Conservation (phyloP, 441 rosid species). For the Eruca vesicaria region DNA sequence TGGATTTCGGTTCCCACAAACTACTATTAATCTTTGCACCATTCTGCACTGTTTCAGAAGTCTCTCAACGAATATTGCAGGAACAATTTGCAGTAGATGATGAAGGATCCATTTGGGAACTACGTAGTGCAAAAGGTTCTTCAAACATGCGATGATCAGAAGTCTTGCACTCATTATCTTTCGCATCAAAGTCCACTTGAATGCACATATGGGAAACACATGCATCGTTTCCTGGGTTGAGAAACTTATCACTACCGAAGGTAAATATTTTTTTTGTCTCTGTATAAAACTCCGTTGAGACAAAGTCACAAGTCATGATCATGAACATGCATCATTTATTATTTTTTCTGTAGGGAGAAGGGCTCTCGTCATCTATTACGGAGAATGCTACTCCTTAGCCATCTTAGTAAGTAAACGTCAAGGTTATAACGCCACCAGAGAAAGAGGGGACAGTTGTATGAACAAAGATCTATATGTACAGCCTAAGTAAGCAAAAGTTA, state of each 20-base stretch:
- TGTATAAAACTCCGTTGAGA: background rate
- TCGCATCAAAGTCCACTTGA: conserved; percentile 81
- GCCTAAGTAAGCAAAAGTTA: too few relatives aligned
- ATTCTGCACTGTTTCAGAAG: background rate
- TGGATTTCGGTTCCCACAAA: too few relatives aligned
- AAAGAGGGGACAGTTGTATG: too few relatives aligned
- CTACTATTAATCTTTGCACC: too few relatives aligned
- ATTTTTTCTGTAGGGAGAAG: conserved; percentile 66
- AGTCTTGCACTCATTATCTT: conserved; percentile 74
- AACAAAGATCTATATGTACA: too few relatives aligned
- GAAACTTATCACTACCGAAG: conserved; percentile 90
- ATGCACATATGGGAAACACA: conserved; percentile 89
- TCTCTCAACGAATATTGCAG: background rate
- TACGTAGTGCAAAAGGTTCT: conserved; percentile 95
- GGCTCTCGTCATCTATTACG: conserved; percentile 53
- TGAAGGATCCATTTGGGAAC: conserved; percentile 95
- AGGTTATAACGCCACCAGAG: too few relatives aligned
- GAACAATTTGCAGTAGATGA: conserved; percentile 67
- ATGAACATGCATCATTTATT: background rate
- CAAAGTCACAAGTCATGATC: background rate
- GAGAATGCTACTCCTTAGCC: conserved; percentile 32
- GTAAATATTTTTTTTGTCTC: conserved; percentile 36
- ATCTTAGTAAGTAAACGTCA: conserved; percentile 11
- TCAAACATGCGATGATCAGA: conserved; percentile 80
- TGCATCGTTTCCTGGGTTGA: conserved; percentile 89